Conservation (phyloP, 2,329 filamentous ascomycete species). For the Paecilomyces niveus region DNA sequence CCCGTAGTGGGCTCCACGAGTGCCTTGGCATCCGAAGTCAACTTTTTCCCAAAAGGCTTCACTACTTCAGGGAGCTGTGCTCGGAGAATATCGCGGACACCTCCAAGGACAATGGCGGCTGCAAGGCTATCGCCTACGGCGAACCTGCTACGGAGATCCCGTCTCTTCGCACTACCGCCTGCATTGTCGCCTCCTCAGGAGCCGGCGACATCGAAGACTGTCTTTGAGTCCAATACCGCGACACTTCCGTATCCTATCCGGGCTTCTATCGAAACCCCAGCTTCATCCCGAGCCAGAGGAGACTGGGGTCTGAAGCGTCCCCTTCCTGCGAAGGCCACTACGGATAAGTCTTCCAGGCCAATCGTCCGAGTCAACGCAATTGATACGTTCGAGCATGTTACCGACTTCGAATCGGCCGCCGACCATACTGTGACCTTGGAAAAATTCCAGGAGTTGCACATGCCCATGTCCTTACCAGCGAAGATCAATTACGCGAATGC, state of each 20-base stretch:
- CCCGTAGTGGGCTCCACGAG: conserved; percentile 16
- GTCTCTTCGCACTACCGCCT: conserved; percentile 79
- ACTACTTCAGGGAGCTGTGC: conserved; percentile 5
- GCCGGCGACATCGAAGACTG: conserved; percentile 42
- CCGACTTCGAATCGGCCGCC: conserved; percentile 75
- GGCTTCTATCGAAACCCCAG: conserved; percentile 73
- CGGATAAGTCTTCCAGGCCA: conserved; percentile 61
- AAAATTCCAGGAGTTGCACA: conserved; percentile 78
- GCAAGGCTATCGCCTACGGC: conserved; percentile 52
- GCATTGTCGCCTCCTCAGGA: conserved; percentile 58
- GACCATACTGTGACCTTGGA: conserved; percentile 73
- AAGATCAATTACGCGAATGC: conserved; percentile 24
- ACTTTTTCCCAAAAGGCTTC: conserved; percentile 24
- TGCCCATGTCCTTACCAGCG: conserved; percentile 56
- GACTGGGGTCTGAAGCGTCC: conserved; percentile 92
- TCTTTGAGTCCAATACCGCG: conserved; percentile 56
- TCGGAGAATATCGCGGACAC: conserved; percentile 12
- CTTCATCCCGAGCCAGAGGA: conserved; percentile 63
- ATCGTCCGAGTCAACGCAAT: conserved; percentile 68
- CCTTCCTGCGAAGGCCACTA: conserved; percentile 68
- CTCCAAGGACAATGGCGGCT: conserved; percentile 34
- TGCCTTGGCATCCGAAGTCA: conserved; percentile 15
- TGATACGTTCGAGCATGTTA: conserved; percentile 81
- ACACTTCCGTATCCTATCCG: conserved; percentile 74
- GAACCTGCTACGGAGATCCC: conserved; percentile 72